A percentile compares a stretch with the other conserved stretches of the same genome.
phyloP scores from a whole-genome alignment of 805 yeast genomes.

The Yarrowia yakushimensis region DNA sequence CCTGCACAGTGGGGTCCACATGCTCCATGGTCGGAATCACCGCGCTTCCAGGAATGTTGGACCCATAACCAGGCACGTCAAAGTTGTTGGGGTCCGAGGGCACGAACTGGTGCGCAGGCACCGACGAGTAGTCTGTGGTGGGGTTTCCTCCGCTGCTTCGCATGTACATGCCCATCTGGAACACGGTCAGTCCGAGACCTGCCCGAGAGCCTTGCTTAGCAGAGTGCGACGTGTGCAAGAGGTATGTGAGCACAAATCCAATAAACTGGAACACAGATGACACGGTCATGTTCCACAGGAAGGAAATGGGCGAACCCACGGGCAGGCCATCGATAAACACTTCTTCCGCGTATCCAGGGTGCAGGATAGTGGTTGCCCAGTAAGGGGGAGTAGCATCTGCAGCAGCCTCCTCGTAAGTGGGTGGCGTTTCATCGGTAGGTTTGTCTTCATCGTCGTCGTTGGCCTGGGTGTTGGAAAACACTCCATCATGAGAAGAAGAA shows the following conservation, averaged over 20 bases:
- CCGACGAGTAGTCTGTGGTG: slow-evolving; percentile 18
- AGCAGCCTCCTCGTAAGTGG: slow-evolving; percentile 92
- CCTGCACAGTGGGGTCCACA: slow-evolving; percentile 25
- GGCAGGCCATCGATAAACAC: slow-evolving; percentile 93
- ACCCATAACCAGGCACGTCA: slow-evolving; percentile 38
- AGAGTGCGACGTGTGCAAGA: slow-evolving; percentile 94
- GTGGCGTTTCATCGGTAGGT: slow-evolving; percentile 54
- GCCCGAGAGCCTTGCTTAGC: slow-evolving; percentile 93
- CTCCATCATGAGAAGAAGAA: slow-evolving; percentile 61
- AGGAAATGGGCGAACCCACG: slow-evolving; percentile 85
- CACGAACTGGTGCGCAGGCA: slow-evolving; percentile 42
- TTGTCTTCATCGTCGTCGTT: slow-evolving; percentile 60
- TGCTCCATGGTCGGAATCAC: slow-evolving; percentile 22
- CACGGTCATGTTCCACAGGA: slow-evolving; percentile 85
- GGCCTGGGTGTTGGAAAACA: slow-evolving; percentile 74
- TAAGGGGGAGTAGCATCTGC: slow-evolving; percentile 93
- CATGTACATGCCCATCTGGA: slow-evolving; percentile 63
- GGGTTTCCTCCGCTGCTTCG: slow-evolving; percentile 31
- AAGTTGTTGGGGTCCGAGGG: slow-evolving; percentile 59
- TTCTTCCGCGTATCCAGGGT: slow-evolving; percentile 77
- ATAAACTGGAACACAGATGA: slow-evolving; percentile 90
- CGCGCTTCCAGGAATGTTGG: slow-evolving; percentile 31
- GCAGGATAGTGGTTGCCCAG: slow-evolving; percentile 85
- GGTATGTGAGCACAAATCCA: slow-evolving; percentile 85
- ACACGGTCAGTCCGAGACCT: slow-evolving; percentile 82